These are phyloP conservation scores for Arabidopsis hybrid DNA, from an alignment of 441 rosid genomes.

Conservation along the genomic window DNA sequence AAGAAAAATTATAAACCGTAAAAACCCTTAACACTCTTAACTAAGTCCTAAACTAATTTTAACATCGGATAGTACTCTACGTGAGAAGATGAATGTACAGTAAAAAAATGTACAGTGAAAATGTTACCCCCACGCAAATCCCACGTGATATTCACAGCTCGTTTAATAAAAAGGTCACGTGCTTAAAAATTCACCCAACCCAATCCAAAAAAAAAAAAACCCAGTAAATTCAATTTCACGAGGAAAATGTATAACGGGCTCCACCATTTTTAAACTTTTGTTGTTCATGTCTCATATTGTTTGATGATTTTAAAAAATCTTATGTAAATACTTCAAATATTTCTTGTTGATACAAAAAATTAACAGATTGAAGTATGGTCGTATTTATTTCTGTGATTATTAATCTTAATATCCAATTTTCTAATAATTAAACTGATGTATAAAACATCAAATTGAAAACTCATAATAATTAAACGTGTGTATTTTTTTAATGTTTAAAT, in stretches of 20 bases:
- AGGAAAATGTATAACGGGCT: neutral
- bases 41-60: neutral
- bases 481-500: too few species aligned
- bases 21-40: too few species aligned
- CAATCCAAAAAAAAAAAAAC: neutral
- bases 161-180: conserved; percentile 2
- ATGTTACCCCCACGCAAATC: conserved; percentile 11
- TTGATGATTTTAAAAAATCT: neutral
- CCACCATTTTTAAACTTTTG: neutral
- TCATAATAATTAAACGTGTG: too few species aligned
- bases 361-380: too few species aligned
- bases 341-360: too few species aligned
- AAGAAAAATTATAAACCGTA: too few species aligned
- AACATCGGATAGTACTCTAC: neutral
- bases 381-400: too few species aligned
- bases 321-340: too few species aligned
- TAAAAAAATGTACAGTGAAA: neutral
- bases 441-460: too few species aligned
- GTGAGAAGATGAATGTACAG: neutral
- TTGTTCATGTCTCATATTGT: neutral
- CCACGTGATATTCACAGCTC: neutral
- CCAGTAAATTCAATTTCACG: neutral
- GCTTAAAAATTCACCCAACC: neutral
- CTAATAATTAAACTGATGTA: too few species aligned
- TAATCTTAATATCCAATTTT: too few species aligned